A percentile compares a stretch with the other conserved stretches of the same genome.
Evolutionary conservation across 257 asterid species (phyloP).

Genomic region (Petunia axillaris): DNA sequence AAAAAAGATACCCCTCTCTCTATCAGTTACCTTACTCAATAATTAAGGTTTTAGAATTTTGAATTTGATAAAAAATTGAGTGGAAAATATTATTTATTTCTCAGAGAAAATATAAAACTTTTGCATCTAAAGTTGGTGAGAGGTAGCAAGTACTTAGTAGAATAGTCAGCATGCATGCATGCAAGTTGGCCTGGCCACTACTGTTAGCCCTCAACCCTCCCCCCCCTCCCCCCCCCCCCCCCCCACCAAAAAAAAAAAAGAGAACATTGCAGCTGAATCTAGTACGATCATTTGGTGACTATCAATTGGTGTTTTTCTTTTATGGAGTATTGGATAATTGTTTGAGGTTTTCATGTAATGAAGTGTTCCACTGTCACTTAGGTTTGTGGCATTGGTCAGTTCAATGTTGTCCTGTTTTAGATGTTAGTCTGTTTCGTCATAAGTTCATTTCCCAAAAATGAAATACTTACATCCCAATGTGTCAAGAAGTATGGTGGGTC

Average conservation of each 20-base stretch:
- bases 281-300: conserved; percentile 4
- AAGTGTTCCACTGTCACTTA: background rate
- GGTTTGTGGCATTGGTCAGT: background rate
- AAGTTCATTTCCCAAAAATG: background rate
- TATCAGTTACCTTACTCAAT: background rate
- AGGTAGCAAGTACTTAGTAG: background rate
- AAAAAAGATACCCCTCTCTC: background rate
- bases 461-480: background rate
- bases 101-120: background rate
- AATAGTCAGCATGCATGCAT: background rate
- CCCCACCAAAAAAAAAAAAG: background rate
- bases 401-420: background rate
- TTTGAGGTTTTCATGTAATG: conserved; percentile 10
- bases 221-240: too few species aligned
- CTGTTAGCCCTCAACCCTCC: background rate
- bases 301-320: conserved; percentile 10
- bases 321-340: background rate
- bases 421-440: background rate
- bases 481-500: background rate
- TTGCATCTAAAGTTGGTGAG: background rate
- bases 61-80: background rate
- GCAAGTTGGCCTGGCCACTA: background rate
- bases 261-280: background rate
- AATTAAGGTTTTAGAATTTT: background rate
- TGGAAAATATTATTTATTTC: background rate